Evolutionary conservation across 2,329 filamentous ascomycete genomes (phyloP).

Genomic region (Tolypocladium inflatum): DNA sequence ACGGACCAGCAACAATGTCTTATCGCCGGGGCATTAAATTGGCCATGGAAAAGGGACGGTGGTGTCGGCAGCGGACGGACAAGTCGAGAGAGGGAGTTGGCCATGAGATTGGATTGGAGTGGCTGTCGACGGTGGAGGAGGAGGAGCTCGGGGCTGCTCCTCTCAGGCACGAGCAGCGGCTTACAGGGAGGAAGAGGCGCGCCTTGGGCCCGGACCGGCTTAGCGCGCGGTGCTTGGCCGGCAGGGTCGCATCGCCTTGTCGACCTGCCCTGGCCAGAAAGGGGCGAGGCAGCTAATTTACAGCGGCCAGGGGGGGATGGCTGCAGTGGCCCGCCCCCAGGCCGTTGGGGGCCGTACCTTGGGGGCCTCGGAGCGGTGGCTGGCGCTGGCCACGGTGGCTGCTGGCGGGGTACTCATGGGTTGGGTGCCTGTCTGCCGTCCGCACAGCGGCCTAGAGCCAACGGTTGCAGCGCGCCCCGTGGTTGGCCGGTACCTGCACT

Average conservation of each 20-base stretch:
- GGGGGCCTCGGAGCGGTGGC: too few relatives aligned
- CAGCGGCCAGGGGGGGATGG: neutral
- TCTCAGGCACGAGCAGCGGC: neutral
- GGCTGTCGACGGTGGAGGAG: neutral
- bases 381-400: too few relatives aligned
- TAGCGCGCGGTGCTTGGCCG: neutral
- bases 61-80: constrained; percentile 3
- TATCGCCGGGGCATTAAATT: constrained; percentile 8
- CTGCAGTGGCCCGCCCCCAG: too few relatives aligned
- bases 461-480: too few relatives aligned
- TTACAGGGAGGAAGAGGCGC: neutral
- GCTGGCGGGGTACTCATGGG: neutral
- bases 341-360: neutral
- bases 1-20: constrained; percentile 8
- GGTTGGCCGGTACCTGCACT: neutral
- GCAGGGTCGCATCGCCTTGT: neutral
- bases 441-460: too few relatives aligned
- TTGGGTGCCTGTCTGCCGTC: too few relatives aligned
- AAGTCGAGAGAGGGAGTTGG: neutral
- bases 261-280: neutral
- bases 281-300: neutral
- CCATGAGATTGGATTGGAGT: neutral
- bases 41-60: constrained; percentile 8
- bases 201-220: neutral
- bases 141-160: neutral